A percentile compares a stretch with the other conserved stretches of the same genome.
These are phyloP conservation scores for Backusella circina DNA, from an alignment of 192 early-diverging fungal genomes.

Conservation along the genomic window DNA sequence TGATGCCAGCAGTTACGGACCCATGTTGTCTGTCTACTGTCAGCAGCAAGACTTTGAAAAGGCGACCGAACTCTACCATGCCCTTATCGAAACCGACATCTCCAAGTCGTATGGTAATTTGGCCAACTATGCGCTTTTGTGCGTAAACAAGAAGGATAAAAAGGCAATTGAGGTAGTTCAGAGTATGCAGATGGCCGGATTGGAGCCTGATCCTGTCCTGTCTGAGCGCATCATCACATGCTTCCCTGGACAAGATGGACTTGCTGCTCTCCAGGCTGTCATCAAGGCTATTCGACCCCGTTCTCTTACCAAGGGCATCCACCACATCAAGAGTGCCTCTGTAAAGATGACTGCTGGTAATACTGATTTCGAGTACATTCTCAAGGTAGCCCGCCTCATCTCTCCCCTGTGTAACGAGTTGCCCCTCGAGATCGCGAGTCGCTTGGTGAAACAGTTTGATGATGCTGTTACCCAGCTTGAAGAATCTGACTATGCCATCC, in stretches of 20 bases:
- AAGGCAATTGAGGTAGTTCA: constrained; percentile 13
- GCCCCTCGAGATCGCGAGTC: not conserved
- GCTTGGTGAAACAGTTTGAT: constrained; percentile 1
- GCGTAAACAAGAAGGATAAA: constrained; percentile 9
- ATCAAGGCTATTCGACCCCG: constrained; percentile 9
- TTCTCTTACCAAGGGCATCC: constrained; percentile 13
- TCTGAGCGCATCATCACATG: constrained; percentile 14
- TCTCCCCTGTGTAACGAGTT: not conserved
- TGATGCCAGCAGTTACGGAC: constrained; percentile 33
- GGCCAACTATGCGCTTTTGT: constrained; percentile 29
- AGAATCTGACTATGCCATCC: constrained; percentile 6
- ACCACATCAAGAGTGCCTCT: constrained; percentile 9
- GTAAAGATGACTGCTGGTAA: not conserved
- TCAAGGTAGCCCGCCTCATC: not conserved
- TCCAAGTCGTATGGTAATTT: constrained; percentile 33
- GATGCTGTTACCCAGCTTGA: not conserved
- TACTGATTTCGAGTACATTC: not conserved
- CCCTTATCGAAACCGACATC: constrained; percentile 27
- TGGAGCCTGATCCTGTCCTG: constrained; percentile 29
- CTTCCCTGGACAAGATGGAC: constrained; percentile 3
- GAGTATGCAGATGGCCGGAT: constrained; percentile 19
- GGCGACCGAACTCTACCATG: constrained; percentile 20
- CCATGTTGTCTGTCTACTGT: constrained; percentile 23
- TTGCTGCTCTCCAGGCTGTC: constrained; percentile 11
- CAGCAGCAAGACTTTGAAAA: constrained; percentile 1